Conservation (phyloP, 2,329 filamentous ascomycete genomes). For the Pezicula neosporulosa region DNA sequence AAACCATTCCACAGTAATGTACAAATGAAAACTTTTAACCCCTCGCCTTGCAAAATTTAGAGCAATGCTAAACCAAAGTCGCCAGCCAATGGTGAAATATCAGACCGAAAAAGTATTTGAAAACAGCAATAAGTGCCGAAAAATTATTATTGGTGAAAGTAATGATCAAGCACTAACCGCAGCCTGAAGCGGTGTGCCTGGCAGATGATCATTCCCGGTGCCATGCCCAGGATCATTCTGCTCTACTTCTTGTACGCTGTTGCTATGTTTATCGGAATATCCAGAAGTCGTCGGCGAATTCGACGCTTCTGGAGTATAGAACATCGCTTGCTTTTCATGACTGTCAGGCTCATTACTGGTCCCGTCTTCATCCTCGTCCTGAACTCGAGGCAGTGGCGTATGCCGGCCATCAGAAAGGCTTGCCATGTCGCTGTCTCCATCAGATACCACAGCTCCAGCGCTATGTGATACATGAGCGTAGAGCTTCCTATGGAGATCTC, state of each 20-base stretch:
- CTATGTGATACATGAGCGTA: conserved; percentile 44
- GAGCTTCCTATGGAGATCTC: conserved; percentile 59
- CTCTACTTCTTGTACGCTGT: background rate
- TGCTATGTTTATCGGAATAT: conserved; percentile 2
- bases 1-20: background rate
- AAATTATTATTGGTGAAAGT: background rate
- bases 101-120: background rate
- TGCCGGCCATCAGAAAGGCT: conserved; percentile 57
- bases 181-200: background rate
- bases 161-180: background rate
- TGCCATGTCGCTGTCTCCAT: conserved; percentile 56
- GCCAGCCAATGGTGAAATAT: background rate
- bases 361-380: conserved; percentile 24
- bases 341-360: conserved; percentile 11
- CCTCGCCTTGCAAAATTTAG: background rate
- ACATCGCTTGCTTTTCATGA: conserved; percentile 19
- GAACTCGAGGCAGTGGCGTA: conserved; percentile 52
- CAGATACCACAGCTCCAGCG: conserved; percentile 19
- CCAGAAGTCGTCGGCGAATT: conserved; percentile 7
- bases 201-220: background rate
- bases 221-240: conserved; percentile 2
- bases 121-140: background rate
- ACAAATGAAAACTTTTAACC: background rate
- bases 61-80: too few species aligned
- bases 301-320: conserved; percentile 27